Evolutionary conservation across 129 eudicot genomes (phyloP), one percentile per base, ranked within the genome.

Genomic region (Helichrysum umbraculigerum): DNA sequence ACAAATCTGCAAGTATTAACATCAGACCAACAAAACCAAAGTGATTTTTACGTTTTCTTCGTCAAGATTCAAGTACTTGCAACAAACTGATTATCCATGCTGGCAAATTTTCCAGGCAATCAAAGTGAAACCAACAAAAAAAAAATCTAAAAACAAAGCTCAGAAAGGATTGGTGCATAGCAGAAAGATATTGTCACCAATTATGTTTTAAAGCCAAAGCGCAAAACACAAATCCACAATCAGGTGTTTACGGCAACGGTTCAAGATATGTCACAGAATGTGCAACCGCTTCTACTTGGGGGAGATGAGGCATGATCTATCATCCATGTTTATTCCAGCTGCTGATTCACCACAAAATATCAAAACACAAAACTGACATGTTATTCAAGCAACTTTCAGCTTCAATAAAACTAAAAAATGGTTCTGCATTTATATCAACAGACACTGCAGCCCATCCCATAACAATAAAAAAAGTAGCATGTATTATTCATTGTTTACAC

Each of bases 201-300:
- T 33, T 60, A 41, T 60, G 78, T 41, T 74, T 28, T 50, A 12
- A 60, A 74, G 58, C 70, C 78, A 37, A 59, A 73, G 77, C 35
- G 41, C 25, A 15, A 22, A 25, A 41, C 6, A 15, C 50, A 32
- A 60, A 60, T 59, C 70, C 60, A 74, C 41, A 74, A 74, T 29
- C 33, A 74, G 20, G 42, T 35, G 66, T 60, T 22, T 41, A 35
- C 66, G 22, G 41, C 17, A 25, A 21, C 22, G 42, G 41, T 74
- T 17, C 41, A 60, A 59, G 15, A 59, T 34, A 73, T 39, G 29
- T 41, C 61, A 44, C 69, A 73, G 63, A 73, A 60, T 59, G 22
- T 73, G 68, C 57, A 73, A 60, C 78, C 14, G 30, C 69, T 73
- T 60, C 57, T 52, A 39, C 21, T 73, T 59, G 11, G 39, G 68